Base-by-base conservation (phyloP, 768 basidiomycete species). In the Cubamyces lactineus region DNA sequence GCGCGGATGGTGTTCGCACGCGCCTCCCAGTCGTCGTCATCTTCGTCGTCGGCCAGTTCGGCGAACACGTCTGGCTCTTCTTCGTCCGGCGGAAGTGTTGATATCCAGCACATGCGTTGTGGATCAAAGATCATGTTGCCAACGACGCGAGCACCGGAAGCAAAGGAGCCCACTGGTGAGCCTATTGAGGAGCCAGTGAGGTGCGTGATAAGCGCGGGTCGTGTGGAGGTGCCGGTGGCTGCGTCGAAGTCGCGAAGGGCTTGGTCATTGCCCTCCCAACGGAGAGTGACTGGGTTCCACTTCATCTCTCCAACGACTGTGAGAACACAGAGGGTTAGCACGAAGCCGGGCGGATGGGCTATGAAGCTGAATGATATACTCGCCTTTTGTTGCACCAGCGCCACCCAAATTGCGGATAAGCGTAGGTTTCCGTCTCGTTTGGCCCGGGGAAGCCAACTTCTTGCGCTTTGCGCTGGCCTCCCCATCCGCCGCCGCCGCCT, bases 111-210 rank as follows among this genome's bases (percentile, higher is more conserved):
- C 95, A 98, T 98, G 24, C 87, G 86, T 45, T 84, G 71, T 1
- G 97, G 96, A 76, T 99, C 96, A 70, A 99, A 98, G 40, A 94
- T 86, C 96, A 99, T 99, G 79, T 95, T 94, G 47, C 97, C 97
- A 19, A 98, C 96, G 73, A 94, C 87, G 60, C 93, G 86, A 40
- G 93, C 89, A 52, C 91, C 91, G 57, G 86, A 82, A 34, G 87
- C 81, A 69, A 91, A 86, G 28, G 89, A 85, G 47, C 87, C 84
- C 28, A 87, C 83, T 38, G 90, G 91, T 15, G 91, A 92, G 42
- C 89, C 89, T 23, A 92, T 82, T 1, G 89, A 91, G n/a, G 92
- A 91, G 43, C 92, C 92, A 1, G 92, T 91, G 57, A 94, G 83
- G 68, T 96, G 95, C 0, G 96, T 94, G 71, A 99, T 99, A 56